Conservation (phyloP, 106 monocot genomes). For the Amphibolis antarctica region DNA sequence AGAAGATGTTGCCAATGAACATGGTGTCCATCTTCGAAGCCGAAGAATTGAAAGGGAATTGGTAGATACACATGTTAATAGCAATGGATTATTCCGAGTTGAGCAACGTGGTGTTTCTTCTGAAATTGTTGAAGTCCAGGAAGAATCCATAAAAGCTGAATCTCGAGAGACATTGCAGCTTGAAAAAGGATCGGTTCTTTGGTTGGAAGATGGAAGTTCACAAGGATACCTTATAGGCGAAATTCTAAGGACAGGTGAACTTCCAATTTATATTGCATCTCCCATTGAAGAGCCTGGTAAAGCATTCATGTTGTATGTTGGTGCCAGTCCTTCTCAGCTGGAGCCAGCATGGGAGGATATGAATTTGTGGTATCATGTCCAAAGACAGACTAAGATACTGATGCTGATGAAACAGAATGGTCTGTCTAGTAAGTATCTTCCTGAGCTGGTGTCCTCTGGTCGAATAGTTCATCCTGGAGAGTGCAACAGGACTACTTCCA, state of each 20-base stretch:
- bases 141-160: constrained; percentile 37
- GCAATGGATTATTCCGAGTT: constrained; percentile 46
- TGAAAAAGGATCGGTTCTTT: constrained; percentile 64
- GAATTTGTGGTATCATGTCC: constrained; percentile 94
- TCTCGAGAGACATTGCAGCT: constrained; percentile 43
- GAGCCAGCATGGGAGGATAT: constrained; percentile 89
- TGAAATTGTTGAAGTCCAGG: constrained; percentile 90
- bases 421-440: constrained; percentile 60
- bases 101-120: constrained; percentile 52
- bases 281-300: constrained; percentile 53
- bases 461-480: constrained; percentile 62
- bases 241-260: constrained; percentile 39
- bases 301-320: constrained; percentile 52
- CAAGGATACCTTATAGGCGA: constrained; percentile 66
- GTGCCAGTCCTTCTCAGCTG: constrained; percentile 64
- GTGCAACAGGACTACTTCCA: constrained; percentile 49
- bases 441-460: constrained; percentile 63
- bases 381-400: constrained; percentile 84
- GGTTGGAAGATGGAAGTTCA: constrained; percentile 57
- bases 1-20: constrained; percentile 61
- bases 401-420: constrained; percentile 79
- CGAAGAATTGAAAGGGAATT: constrained; percentile 75
- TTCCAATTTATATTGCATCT: constrained; percentile 46
- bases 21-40: constrained; percentile 40
- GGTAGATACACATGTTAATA: constrained; percentile 39